Conservation (phyloP, 495 filamentous ascomycete genomes). For the Thermothielavioides terrestris region DNA sequence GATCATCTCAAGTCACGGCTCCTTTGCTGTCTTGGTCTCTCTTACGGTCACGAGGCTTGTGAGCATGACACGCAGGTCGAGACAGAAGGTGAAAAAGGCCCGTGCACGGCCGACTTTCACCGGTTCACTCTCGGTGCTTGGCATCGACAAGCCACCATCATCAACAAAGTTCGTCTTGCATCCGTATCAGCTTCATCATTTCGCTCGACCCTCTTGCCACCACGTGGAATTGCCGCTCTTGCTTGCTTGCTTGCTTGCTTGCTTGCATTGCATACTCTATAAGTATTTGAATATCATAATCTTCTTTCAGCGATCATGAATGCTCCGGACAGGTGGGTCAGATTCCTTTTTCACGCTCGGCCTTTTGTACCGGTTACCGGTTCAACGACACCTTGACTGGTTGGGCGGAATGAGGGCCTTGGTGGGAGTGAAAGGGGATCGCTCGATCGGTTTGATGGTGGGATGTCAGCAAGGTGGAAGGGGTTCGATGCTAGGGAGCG, state of each 20-base stretch:
- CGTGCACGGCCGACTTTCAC: background rate
- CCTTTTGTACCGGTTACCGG: too few relatives aligned
- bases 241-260: background rate
- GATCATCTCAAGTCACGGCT: too few relatives aligned
- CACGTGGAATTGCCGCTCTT: background rate
- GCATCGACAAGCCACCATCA: too few relatives aligned
- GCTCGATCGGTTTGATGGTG: background rate
- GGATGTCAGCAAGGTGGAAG: background rate
- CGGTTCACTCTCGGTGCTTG: too few relatives aligned
- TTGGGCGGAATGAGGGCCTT: background rate
- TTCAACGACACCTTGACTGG: background rate
- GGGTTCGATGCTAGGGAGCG: too few relatives aligned
- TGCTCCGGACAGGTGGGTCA: slow-evolving; percentile 12
- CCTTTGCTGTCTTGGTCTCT: too few relatives aligned
- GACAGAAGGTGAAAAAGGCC: background rate
- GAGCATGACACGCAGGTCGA: too few relatives aligned
- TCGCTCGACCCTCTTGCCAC: background rate
- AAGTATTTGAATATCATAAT: background rate
- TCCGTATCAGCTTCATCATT: too few relatives aligned
- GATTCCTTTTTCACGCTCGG: background rate
- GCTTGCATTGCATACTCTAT: background rate
- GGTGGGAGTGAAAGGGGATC: background rate
- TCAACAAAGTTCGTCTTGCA: too few relatives aligned
- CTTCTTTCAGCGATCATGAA: slow-evolving; percentile 4
- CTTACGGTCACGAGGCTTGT: too few relatives aligned